A percentile compares a stretch with the other conserved stretches of the same genome.
These are phyloP conservation scores for Podospora pseudoanserina DNA, from an alignment of 495 filamentous ascomycete genomes.

Conservation along the genomic window DNA sequence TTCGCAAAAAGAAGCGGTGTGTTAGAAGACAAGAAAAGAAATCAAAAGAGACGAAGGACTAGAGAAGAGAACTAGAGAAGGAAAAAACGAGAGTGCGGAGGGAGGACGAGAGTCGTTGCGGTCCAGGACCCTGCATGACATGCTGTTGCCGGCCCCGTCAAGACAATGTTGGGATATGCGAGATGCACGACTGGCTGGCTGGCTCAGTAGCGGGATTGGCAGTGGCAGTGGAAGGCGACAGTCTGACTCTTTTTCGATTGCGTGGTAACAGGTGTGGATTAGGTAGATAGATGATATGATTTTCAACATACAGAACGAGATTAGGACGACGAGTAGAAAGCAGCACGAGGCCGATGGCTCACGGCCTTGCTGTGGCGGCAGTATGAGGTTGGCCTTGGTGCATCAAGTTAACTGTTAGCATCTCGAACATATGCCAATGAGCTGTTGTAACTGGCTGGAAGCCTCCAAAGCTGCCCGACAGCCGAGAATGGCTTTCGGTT, in stretches of 20 bases:
- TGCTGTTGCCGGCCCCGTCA: constrained; percentile 1
- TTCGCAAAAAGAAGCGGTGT: background rate
- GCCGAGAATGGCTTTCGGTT: background rate
- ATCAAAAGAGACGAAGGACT: background rate
- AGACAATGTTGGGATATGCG: constrained; percentile 7
- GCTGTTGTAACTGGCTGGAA: constrained; percentile 8
- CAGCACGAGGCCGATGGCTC: constrained; percentile 27
- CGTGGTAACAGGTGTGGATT: background rate
- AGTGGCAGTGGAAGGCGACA: constrained; percentile 6
- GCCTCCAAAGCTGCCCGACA: constrained; percentile 11
- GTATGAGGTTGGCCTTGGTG: constrained; percentile 9
- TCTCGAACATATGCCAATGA: constrained; percentile 12
- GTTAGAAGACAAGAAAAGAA: constrained; percentile 19
- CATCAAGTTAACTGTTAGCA: constrained; percentile 3
- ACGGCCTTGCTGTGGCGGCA: constrained; percentile 33
- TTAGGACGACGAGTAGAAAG: constrained; percentile 12
- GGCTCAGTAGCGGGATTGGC: constrained; percentile 5
- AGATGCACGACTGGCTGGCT: background rate
- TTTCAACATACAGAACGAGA: background rate
- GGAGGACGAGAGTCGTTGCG: background rate
- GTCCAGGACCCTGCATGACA: constrained; percentile 16
- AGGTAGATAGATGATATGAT: background rate
- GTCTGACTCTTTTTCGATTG: background rate
- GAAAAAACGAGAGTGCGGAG: background rate
- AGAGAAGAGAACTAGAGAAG: background rate